These are phyloP conservation scores for Hysterangium stoloniferum DNA, from an alignment of 768 basidiomycete species.

Conservation along the genomic window DNA sequence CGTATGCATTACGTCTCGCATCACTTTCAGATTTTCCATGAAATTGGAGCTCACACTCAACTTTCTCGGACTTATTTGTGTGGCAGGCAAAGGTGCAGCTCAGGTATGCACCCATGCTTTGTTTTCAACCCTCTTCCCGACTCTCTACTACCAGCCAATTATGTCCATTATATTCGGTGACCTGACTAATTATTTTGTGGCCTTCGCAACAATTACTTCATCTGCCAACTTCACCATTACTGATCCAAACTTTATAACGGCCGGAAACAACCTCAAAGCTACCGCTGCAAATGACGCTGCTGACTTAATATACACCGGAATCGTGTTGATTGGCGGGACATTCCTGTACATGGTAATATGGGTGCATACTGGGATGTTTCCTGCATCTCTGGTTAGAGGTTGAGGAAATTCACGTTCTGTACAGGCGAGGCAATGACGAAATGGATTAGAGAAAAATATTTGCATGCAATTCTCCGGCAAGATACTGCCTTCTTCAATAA, in stretches of 20 bases:
- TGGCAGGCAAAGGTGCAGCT: too few species aligned
- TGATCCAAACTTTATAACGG: slow-evolving; percentile 21
- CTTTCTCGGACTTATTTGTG: too few species aligned
- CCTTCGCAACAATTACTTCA: slow-evolving; percentile 34
- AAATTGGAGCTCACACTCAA: too few species aligned
- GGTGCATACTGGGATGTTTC: slow-evolving; percentile 45
- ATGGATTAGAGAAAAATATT: slow-evolving; percentile 77
- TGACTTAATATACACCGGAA: slow-evolving; percentile 63
- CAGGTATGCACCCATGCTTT: too few species aligned
- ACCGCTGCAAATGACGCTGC: slow-evolving; percentile 49
- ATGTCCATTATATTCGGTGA: slow-evolving; percentile 84
- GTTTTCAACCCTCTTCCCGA: too few species aligned
- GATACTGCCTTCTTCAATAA: slow-evolving; percentile 87
- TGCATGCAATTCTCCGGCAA: slow-evolving; percentile 74
- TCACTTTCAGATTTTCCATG: too few species aligned
- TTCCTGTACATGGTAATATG: slow-evolving; percentile 64
- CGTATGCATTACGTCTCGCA: too few species aligned
- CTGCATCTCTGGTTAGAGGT: slow-evolving; percentile 21
- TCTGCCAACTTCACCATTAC: slow-evolving; percentile 20
- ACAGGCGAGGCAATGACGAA: slow-evolving; percentile 72
- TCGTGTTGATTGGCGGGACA: slow-evolving; percentile 70
- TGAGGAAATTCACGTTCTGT: slow-evolving; percentile 10
- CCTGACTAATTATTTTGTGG: slow-evolving; percentile 66
- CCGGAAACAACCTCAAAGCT: slow-evolving; percentile 42
- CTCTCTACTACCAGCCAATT: slow-evolving; percentile 62